Base-by-base conservation (phyloP, 2,329 filamentous ascomycete species). In the Ophidiomyces ophidiicola region DNA sequence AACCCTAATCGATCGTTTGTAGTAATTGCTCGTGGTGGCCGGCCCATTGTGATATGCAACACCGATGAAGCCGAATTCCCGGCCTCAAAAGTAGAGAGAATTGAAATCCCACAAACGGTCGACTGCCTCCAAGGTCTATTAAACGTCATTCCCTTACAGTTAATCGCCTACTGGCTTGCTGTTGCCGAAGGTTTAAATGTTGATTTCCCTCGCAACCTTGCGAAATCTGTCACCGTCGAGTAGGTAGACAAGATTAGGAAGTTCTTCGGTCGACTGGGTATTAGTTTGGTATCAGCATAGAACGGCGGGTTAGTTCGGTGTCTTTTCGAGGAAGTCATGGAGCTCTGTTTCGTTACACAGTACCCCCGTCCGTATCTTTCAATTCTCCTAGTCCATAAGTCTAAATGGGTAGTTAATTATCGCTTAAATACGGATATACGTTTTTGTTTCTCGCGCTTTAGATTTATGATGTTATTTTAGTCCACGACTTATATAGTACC, bases 21-120 rank as follows among this genome's bases (percentile, higher is more conserved):
- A 85, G 90, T 98, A 57, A 88, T 94, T 71, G 90, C 90, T 52
- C 88, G 90, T 61, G 77, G 80, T 56, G 90, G 90, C 58, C 88
- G 90, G 63, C 90, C 90, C 46, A 98, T 98, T 60, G 88, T 98
- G 56, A 96, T 98, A 61, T 98, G 90, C 80, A 96, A 96, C 69
- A 71, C 80, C 41, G 68, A 71, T 50, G 90, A 98, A 57, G 73
- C 79, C 52, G 90, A 96, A 67, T 98, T 98, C 71, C 78, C 81
- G 46, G 63, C 78, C 43, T 82, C 80, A 49, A 80, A 88, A 68
- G 90, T 87, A 28, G 84, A 94, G 71, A 93, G 88, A 73, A 96
- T 98, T 51, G 87, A 94, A 71, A 84, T 98, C 44, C 90, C 90
- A 52, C 80, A 82, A 72, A 96, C 88, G 5, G 86, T 94, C 45